These are phyloP conservation scores for Apium graveolens DNA, from an alignment of 129 eudicot species.

Conservation along the genomic window DNA sequence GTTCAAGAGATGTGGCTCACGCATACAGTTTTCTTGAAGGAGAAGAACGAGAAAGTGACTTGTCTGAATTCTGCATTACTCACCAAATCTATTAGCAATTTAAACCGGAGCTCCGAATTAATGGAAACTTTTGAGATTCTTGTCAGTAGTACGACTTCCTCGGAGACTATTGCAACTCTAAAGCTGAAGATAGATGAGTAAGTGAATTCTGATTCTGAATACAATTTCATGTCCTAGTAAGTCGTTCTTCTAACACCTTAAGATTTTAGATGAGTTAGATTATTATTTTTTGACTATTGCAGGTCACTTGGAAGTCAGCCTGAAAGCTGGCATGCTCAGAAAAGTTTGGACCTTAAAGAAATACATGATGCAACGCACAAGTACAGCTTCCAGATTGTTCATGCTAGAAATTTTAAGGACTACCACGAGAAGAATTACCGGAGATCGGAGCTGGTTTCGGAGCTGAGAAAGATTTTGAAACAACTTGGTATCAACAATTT, in stretches of 20 bases:
- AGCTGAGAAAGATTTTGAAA: constrained; percentile 30
- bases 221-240: neutral
- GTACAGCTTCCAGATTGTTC: constrained; percentile 27
- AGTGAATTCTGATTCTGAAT: neutral
- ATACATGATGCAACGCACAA: constrained; percentile 24
- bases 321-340: constrained; percentile 7
- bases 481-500: constrained; percentile 21
- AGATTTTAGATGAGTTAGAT: no score
- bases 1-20: constrained; percentile 25
- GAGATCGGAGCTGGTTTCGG: constrained; percentile 31
- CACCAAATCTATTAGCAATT: constrained; percentile 32
- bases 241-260: no score
- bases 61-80: constrained; percentile 29
- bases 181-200: constrained; percentile 27
- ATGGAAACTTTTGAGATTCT: constrained; percentile 31
- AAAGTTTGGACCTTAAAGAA: constrained; percentile 17
- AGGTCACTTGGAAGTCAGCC: constrained; percentile 29
- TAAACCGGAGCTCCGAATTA: constrained; percentile 31
- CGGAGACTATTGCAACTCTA: constrained; percentile 24
- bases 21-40: constrained; percentile 28
- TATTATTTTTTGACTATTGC: no score
- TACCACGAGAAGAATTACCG: constrained; percentile 12
- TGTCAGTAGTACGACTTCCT: constrained; percentile 29
- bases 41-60: constrained; percentile 29
- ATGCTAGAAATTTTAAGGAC: constrained; percentile 27